These are phyloP conservation scores for Bullera alba DNA, from an alignment of 768 basidiomycete species.

Conservation along the genomic window DNA sequence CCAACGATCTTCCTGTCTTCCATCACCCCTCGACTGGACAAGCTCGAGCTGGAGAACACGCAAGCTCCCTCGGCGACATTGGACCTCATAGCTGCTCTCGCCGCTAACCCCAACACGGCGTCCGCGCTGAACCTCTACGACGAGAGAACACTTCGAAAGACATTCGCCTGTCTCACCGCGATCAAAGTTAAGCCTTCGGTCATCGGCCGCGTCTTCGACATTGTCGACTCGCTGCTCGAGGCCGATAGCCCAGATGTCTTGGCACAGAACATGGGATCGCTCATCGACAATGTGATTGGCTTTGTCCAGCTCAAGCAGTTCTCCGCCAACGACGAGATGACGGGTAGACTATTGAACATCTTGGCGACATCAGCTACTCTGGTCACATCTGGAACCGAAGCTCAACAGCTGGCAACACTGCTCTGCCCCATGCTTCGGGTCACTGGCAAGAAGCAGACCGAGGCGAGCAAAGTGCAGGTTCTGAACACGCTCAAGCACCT, in stretches of 20 bases:
- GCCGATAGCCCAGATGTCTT: slow-evolving; percentile 62
- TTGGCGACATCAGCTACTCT: slow-evolving; percentile 73
- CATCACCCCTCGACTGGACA: slow-evolving; percentile 73
- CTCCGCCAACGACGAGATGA: slow-evolving; percentile 51
- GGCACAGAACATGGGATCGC: slow-evolving; percentile 53
- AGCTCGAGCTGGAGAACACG: slow-evolving; percentile 74
- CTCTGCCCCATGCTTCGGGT: slow-evolving; percentile 74
- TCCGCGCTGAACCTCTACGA: slow-evolving; percentile 66
- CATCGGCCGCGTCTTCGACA: slow-evolving; percentile 71
- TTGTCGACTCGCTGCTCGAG: slow-evolving; percentile 62
- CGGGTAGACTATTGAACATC: slow-evolving; percentile 73
- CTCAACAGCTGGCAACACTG: slow-evolving; percentile 62
- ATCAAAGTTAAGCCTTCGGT: slow-evolving; percentile 81
- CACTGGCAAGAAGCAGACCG: slow-evolving; percentile 66
- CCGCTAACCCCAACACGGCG: slow-evolving; percentile 55
- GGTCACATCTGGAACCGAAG: slow-evolving; percentile 63
- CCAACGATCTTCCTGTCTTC: slow-evolving; percentile 59
- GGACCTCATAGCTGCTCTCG: slow-evolving; percentile 77
- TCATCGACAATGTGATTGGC: slow-evolving; percentile 65
- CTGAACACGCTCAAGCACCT: slow-evolving; percentile 61
- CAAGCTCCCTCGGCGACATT: slow-evolving; percentile 84
- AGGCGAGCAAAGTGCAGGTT: slow-evolving; percentile 77
- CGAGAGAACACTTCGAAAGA: slow-evolving; percentile 59
- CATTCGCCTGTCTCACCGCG: slow-evolving; percentile 74
- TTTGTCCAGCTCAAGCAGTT: slow-evolving; percentile 60